A percentile compares a stretch with the other conserved stretches of the same genome.
phyloP scores from a whole-genome alignment of 108 stramenopile species.

The Skeletonema potamos region DNA sequence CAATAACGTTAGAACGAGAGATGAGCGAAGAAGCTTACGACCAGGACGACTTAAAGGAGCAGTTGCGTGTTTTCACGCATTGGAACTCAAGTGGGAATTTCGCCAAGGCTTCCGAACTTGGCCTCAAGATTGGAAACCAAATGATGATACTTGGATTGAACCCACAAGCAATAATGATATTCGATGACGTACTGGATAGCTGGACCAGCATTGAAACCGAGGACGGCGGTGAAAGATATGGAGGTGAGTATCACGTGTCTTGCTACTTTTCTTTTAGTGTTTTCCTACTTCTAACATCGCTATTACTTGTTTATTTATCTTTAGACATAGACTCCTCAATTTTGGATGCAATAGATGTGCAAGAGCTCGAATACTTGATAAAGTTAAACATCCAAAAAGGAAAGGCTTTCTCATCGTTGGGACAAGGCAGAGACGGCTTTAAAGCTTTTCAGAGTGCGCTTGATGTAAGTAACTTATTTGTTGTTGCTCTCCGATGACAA shows the following conservation, averaged over 20 bases:
- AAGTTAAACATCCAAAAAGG: conserved; percentile 40
- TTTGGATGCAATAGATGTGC: conserved; percentile 32
- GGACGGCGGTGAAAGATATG: conserved; percentile 10
- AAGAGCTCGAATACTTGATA: conserved; percentile 40
- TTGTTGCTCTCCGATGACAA: neutral
- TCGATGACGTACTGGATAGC: conserved; percentile 53
- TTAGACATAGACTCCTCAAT: conserved; percentile 20
- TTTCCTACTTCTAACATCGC: neutral
- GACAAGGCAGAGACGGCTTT: conserved; percentile 25
- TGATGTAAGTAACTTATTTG: conserved; percentile 28
- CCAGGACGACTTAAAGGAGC: conserved; percentile 42
- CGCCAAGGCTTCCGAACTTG: conserved; percentile 47
- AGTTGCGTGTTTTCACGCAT: conserved; percentile 54
- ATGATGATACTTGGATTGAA: conserved; percentile 58
- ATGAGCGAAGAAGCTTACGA: conserved; percentile 20
- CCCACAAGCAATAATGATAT: conserved; percentile 50
- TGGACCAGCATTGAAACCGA: conserved; percentile 17
- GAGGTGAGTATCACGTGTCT: conserved; percentile 12
- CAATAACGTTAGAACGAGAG: conserved; percentile 51
- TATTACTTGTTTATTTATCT: neutral
- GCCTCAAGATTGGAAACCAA: conserved; percentile 54
- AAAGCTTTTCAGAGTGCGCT: conserved; percentile 39
- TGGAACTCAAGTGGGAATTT: conserved; percentile 54
- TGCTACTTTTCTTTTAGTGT: neutral
- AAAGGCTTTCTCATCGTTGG: conserved; percentile 31